Base-by-base conservation (phyloP, 768 basidiomycete species). In the Podaxis carcinomalis region DNA sequence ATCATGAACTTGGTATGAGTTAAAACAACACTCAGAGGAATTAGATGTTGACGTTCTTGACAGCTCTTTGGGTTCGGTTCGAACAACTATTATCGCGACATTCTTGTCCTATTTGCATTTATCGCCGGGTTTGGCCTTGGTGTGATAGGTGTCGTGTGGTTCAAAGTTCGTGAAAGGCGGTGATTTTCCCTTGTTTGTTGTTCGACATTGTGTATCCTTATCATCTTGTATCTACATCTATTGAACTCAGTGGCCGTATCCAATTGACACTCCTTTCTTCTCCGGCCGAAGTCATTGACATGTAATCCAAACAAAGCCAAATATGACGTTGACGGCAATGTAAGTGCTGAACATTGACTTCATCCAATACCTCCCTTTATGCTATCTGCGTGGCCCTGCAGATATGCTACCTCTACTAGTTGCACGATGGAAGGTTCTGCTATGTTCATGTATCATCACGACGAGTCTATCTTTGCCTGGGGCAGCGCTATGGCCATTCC, bases 71-170 rank as follows among this genome's bases (percentile, higher is more conserved):
- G 95, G 1, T 98, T 98, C 68, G 84, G 85, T 16, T 66, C 77
- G 53, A 83, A 84, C 64, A 88, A 90, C 64, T 98, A 95, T 70
- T 97, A 96, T 70, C 80, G 94, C 56, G 92, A 96, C 68, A 90
- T 97, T 5, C 77, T 97, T 27, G 87, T 96, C 47, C 69, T 93
- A 56, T 93, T 95, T 65, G 95, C 83, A 0, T 97, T 88, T 70
- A 90, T 95, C 58, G 88, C 84, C 1, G 93, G 88, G 1, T 93
- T 93, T 66, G 90, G 82, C 0, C 50, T 88, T 6, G 73, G 83
- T 2, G 84, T 95, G n/a, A 84, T 94, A 60, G 80, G 77, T 11
- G 76, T 89, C 23, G 93, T 97, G 2, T 92, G 90, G 83, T 77
- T 86, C 66, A 83, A 82, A 64, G 83, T 96, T 47, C 78, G 87